Conservation (phyloP, 257 asterid species). For the Buddleja alternifolia region DNA sequence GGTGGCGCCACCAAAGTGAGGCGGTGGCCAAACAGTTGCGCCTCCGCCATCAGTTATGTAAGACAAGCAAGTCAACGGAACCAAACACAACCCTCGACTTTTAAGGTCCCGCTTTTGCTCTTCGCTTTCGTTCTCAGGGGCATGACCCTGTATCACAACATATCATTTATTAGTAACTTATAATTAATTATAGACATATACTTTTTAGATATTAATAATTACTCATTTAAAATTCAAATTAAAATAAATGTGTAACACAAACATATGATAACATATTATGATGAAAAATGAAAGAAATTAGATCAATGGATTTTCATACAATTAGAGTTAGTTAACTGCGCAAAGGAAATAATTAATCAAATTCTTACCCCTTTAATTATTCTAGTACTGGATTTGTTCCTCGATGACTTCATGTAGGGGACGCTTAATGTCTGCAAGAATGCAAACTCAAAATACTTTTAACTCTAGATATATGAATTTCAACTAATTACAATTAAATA, state of each 20-base stretch:
- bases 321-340: background rate
- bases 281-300: background rate
- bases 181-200: too few relatives aligned
- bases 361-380: constrained; percentile 57
- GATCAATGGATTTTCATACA: background rate
- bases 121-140: constrained; percentile 40
- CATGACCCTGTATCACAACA: constrained; percentile 21
- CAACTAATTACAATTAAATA: background rate
- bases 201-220: too few relatives aligned
- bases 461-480: too few relatives aligned
- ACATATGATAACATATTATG: too few relatives aligned
- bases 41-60: constrained; percentile 68
- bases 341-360: background rate
- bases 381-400: constrained; percentile 49
- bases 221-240: too few relatives aligned
- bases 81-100: constrained; percentile 83
- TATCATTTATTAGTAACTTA: background rate
- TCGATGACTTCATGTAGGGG: constrained; percentile 80
- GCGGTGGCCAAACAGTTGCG: constrained; percentile 72
- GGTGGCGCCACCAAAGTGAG: constrained; percentile 62
- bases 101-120: constrained; percentile 60
- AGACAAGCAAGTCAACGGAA: constrained; percentile 77
- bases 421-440: constrained; percentile 76
- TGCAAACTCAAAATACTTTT: background rate
- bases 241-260: too few relatives aligned